phyloP scores from a whole-genome alignment of 306 rosid species.

The Hippophae rhamnoides region DNA sequence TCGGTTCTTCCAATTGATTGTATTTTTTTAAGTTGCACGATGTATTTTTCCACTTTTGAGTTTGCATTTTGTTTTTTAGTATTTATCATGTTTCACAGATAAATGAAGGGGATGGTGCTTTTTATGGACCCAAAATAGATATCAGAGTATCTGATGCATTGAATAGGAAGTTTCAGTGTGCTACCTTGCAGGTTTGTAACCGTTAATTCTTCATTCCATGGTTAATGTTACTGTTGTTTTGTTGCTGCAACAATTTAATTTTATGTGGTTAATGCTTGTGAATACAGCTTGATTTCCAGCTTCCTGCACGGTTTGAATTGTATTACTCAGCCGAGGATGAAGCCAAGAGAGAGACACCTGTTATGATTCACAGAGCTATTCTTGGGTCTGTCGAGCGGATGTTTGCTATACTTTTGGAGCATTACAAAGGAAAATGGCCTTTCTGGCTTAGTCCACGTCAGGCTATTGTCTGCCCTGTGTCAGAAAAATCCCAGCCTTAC shows the following conservation, averaged over 20 bases:
- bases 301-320: conserved; percentile 77
- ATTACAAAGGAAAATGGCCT: conserved; percentile 97
- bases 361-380: conserved; percentile 92
- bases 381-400: conserved; percentile 89
- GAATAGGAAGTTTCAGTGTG: conserved; percentile 81
- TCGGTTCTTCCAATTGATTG: background rate
- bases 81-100: conserved; percentile 36
- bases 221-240: conserved; percentile 1
- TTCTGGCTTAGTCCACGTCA: conserved; percentile 99
- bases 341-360: conserved; percentile 81
- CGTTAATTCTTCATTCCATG: conserved; percentile 3
- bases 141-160: conserved; percentile 86
- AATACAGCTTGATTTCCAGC: conserved; percentile 92
- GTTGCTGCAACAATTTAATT: conserved; percentile 6
- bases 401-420: conserved; percentile 91
- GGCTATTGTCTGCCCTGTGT: conserved; percentile 85
- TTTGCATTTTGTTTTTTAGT: conserved; percentile 17
- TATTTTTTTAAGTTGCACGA: conserved; percentile 5
- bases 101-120: conserved; percentile 92
- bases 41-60: conserved; percentile 8
- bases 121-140: conserved; percentile 92
- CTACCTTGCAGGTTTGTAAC: conserved; percentile 75
- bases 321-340: conserved; percentile 93
- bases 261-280: conserved; percentile 20
- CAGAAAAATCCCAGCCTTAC: conserved; percentile 74